These are phyloP conservation scores for Xylaria castorea DNA, from an alignment of 495 filamentous ascomycete genomes.

Conservation along the genomic window DNA sequence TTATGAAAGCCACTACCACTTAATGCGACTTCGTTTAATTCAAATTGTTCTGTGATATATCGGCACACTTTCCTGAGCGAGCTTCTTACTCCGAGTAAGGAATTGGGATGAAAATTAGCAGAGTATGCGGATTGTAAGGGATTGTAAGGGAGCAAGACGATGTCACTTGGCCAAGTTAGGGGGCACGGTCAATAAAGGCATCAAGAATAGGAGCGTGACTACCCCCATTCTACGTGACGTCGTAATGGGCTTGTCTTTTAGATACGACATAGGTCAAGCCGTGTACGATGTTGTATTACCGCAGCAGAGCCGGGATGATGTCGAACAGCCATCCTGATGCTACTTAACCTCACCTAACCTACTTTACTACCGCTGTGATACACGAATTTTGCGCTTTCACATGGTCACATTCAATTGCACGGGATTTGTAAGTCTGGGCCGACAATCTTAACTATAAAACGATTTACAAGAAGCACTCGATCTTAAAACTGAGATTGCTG, in stretches of 20 bases:
- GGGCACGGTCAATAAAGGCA: neutral
- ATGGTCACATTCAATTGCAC: neutral
- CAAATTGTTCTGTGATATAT: neutral
- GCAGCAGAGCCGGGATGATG: neutral
- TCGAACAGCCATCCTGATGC: neutral
- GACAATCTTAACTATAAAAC: neutral
- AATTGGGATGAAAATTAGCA: neutral
- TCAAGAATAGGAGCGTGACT: neutral
- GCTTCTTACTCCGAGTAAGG: neutral
- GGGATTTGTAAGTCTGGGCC: neutral
- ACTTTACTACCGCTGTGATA: neutral
- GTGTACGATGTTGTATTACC: slow-evolving; percentile 20
- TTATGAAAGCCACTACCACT: neutral
- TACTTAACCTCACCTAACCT: slow-evolving; percentile 3
- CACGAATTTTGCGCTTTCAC: neutral
- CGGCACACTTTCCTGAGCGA: neutral
- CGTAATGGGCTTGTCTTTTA: neutral
- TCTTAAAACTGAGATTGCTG: neutral
- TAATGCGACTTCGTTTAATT: neutral
- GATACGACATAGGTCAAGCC: slow-evolving; percentile 15
- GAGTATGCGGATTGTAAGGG: neutral
- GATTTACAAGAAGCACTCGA: slow-evolving; percentile 2
- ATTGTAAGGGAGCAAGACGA: neutral
- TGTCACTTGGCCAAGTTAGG: neutral
- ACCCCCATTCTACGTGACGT: neutral